Evolutionary conservation across 352 stramenopile genomes (phyloP), one percentile per base, ranked within the genome.

Genomic region (Phytophthora cajani): DNA sequence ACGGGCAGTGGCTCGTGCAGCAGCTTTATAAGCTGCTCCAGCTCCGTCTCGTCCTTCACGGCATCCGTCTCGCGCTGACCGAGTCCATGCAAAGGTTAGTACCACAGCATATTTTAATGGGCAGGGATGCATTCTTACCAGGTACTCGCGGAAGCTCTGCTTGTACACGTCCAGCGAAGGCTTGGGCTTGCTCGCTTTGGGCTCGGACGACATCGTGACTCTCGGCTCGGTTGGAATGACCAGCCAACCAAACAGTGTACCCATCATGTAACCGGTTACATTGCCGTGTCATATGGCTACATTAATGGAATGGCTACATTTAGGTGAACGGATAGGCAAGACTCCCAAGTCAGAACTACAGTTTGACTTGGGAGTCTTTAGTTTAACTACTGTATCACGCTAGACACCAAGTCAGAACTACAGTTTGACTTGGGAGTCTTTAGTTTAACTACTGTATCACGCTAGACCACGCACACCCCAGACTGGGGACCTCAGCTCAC

Each of bases 91-190:
- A 52, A 52, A 27, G 14, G 19, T 52, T n/a, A 52, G 19, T 30
- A 30, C 19, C 9, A 27, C 9, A 17, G 8, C 12, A 19, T 19
- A 49, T 21, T 16, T 17, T 10, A 33, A 25, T 40, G n/a, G 3
- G 54, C 27, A 17, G 5, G 19, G 3, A 36, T 53, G 58, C 27
- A 16, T 44, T 21, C 55, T 55, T 62, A 84, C 73, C 69, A 87
- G 49, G 46, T 82, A 96, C 72, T 96, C 88, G 69, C 83, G 85
- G 77, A 96, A 94, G 68, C 85, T 93, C 63, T 90, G 80, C 74
- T 94, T 94, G 82, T 85, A 94, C 46, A 91, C 74, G 62, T 88
- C 87, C 14, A 93, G 74, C 21, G 85, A 75, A 44, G 83, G 72
- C 70, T 88, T 91, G 30, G 79, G 30, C 58, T 72, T 77, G 62